Base-by-base conservation (phyloP, 2,329 filamentous ascomycete species). In the Arachnomyces sp. region DNA sequence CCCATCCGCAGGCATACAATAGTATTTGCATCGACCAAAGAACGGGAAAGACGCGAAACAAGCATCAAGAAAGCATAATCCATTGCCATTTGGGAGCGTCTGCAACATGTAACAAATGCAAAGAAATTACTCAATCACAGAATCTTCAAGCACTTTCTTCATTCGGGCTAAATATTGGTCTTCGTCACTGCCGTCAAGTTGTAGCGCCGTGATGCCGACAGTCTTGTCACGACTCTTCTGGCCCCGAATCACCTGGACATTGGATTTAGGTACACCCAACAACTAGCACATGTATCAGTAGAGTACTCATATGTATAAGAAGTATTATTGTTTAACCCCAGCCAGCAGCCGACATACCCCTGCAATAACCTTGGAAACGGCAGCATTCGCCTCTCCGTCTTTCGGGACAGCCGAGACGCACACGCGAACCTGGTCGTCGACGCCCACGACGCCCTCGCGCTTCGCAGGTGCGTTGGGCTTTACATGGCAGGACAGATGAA, bases 311-410 rank as follows among this genome's bases (percentile, higher is more conserved):
- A 38, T 3, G 34, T 11, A 16, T 15, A 38, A 12, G 17, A 18
- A 21, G 2, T 4, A 31, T n/a, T n/a, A n/a, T n/a, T n/a, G n/a
- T n/a, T n/a, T n/a, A n/a, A n/a, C n/a, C n/a, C n/a, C n/a, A n/a
- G n/a, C n/a, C n/a, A n/a, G n/a, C n/a, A n/a, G n/a, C n/a, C n/a
- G 34, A 46, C 61, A 47, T 50, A 79, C 78, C 53, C 77, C 65
- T 47, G 80, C 80, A 40, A 87, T 63, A 3, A 86, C 61, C 29
- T 73, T 67, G 36, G 78, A 62, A 2, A 84, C 77, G 3, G 82
- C 81, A 53, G 74, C 75, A 54, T 86, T 86, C 4, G 82, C 77
- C 54, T 84, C 78, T 11, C 81, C 80, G 11, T 85, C 78, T 44
- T 73, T 71, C 8, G 82, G 71, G 47, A 74, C 78, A 0, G 80